Conservation (phyloP, 2,329 filamentous ascomycete genomes). For the Sphaerulina vaccinii region DNA sequence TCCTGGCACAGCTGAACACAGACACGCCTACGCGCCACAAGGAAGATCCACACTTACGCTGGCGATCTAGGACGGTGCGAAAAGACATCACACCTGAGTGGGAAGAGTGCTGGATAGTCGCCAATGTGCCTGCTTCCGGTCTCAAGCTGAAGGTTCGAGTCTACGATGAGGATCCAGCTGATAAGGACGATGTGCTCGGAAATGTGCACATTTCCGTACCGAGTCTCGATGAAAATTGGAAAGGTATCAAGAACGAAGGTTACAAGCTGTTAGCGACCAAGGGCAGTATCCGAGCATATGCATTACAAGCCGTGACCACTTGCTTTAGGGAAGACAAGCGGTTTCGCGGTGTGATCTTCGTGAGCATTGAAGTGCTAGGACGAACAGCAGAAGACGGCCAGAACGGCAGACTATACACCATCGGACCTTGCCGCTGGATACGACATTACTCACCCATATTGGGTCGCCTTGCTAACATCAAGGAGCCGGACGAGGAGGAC, state of each 20-base stretch:
- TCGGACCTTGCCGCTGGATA: conserved; percentile 73
- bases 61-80: conserved; percentile 74
- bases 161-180: conserved; percentile 85
- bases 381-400: conserved; percentile 62
- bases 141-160: conserved; percentile 82
- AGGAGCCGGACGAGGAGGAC: conserved; percentile 52
- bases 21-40: conserved; percentile 74
- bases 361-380: conserved; percentile 78
- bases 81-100: conserved; percentile 72
- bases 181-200: conserved; percentile 83
- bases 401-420: conserved; percentile 70
- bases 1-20: conserved; percentile 72
- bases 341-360: conserved; percentile 66
- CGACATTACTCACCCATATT: conserved; percentile 89
- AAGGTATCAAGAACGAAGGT: conserved; percentile 61
- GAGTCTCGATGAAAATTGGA: conserved; percentile 63
- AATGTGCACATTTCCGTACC: conserved; percentile 72
- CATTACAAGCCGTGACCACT: conserved; percentile 66
- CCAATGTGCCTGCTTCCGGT: conserved; percentile 76
- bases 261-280: conserved; percentile 79
- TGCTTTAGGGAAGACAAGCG: conserved; percentile 61
- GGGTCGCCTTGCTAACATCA: conserved; percentile 70
- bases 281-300: conserved; percentile 82
- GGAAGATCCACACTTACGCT: conserved; percentile 73
- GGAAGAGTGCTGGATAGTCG: conserved; percentile 84